A percentile compares a stretch with the other conserved stretches of the same genome.
These are phyloP conservation scores for Candida boleticola DNA, from an alignment of 805 yeast genomes.

Conservation along the genomic window DNA sequence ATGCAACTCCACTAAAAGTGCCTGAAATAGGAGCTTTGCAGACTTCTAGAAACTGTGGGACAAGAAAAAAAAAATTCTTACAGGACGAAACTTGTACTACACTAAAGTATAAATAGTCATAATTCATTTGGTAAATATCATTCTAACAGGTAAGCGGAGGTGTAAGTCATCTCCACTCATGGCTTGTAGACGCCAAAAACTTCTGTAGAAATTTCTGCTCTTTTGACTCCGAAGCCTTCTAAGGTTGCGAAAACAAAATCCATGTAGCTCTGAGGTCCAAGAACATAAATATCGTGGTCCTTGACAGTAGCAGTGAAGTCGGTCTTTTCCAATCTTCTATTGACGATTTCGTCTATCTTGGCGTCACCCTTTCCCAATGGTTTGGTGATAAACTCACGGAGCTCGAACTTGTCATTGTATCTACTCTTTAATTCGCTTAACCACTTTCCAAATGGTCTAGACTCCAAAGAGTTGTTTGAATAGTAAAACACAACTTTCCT, in stretches of 20 bases:
- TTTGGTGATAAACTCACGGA: conserved; percentile 21
- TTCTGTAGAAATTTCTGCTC: conserved; percentile 21
- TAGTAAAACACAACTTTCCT: conserved; percentile 31
- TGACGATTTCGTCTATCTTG: conserved; percentile 10
- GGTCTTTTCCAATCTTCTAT: conserved; percentile 9
- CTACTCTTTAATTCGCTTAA: conserved; percentile 14
- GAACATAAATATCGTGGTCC: conserved; percentile 25
- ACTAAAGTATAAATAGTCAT: too few relatives aligned
- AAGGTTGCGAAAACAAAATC: conserved; percentile 21
- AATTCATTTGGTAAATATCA: too few relatives aligned
- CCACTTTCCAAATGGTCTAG: conserved; percentile 24
- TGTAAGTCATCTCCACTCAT: too few relatives aligned
- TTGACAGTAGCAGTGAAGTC: conserved; percentile 14
- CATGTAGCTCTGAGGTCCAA: conserved; percentile 37
- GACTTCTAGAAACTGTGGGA: too few relatives aligned
- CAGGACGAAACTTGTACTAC: too few relatives aligned
- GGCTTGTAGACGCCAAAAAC: conserved; percentile 22
- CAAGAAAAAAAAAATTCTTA: too few relatives aligned
- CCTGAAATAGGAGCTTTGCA: too few relatives aligned
- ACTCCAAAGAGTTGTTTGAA: conserved; percentile 23
- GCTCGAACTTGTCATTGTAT: conserved; percentile 14
- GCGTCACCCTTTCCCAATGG: conserved; percentile 5
- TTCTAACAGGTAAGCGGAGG: too few relatives aligned
- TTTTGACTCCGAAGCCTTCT: conserved; percentile 12
- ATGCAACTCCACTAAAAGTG: too few relatives aligned